Conservation (phyloP, 2,329 filamentous ascomycete genomes). For the Diaporthe longicolla region DNA sequence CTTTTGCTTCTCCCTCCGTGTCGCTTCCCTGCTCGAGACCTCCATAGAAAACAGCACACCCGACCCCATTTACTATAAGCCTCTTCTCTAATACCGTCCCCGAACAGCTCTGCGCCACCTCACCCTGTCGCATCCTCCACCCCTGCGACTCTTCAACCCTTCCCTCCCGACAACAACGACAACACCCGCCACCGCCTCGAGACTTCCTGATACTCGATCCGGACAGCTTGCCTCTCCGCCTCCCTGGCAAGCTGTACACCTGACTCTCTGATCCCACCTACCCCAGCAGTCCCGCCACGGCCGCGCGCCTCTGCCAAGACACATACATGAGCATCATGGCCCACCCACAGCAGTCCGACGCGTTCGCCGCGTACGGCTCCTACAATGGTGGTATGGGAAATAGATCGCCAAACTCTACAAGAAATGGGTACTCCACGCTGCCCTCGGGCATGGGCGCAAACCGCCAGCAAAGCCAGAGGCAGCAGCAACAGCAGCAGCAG, state of each 20-base stretch:
- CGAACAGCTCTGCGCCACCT: conserved; percentile 37
- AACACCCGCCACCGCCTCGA: not conserved
- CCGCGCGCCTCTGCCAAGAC: conserved; percentile 19
- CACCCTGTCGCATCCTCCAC: conserved; percentile 32
- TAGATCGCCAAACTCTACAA: conserved; percentile 47
- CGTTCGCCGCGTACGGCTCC: conserved; percentile 41
- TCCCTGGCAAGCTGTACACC: conserved; percentile 31
- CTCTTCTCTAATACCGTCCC: conserved; percentile 29
- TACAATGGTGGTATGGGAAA: conserved; percentile 44
- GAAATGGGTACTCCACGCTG: conserved; percentile 50
- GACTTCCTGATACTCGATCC: conserved; percentile 6
- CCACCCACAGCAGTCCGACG: conserved; percentile 42
- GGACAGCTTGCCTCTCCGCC: conserved; percentile 38
- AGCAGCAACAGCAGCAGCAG: conserved; percentile 44
- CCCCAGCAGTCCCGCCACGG: conserved; percentile 3
- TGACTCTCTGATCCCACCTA: not conserved
- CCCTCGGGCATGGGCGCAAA: conserved; percentile 44
- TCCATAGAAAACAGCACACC: conserved; percentile 28
- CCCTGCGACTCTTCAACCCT: conserved; percentile 20
- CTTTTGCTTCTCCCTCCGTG: conserved; percentile 6
- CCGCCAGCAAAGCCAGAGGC: conserved; percentile 47
- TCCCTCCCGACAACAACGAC: not conserved
- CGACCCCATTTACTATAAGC: conserved; percentile 30
- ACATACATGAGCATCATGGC: conserved; percentile 42
- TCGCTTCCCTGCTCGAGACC: not conserved